Conservation (phyloP, 768 basidiomycete genomes). For the Hypsizygus marmoreus region DNA sequence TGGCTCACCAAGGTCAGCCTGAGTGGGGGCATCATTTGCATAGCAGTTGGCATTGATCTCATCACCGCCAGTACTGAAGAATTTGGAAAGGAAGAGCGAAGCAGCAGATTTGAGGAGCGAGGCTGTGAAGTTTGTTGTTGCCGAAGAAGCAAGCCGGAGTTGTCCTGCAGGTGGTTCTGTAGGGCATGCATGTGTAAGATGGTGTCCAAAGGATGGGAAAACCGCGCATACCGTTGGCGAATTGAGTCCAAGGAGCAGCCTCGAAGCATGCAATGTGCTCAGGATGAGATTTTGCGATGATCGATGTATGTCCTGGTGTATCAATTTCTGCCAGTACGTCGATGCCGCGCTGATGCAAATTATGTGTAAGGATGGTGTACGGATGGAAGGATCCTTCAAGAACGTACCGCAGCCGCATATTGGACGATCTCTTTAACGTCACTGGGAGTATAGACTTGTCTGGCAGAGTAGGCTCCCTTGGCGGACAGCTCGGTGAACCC, state of each 20-base stretch:
- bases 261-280: conserved; percentile 74
- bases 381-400: background rate
- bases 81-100: conserved; percentile 48
- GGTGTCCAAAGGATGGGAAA: background rate
- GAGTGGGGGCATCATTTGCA: conserved; percentile 56
- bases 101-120: conserved; percentile 55
- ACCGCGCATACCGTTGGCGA: conserved; percentile 47
- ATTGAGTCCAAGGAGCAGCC: conserved; percentile 59
- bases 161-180: conserved; percentile 84
- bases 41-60: conserved; percentile 76
- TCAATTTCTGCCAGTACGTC: conserved; percentile 79
- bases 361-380: conserved; percentile 3
- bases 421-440: conserved; percentile 62
- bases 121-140: conserved; percentile 61
- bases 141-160: conserved; percentile 65
- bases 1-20: conserved; percentile 47
- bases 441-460: conserved; percentile 49
- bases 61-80: conserved; percentile 83
- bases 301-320: conserved; percentile 81
- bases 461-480: conserved; percentile 67
- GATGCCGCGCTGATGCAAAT: conserved; percentile 57
- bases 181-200: background rate
- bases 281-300: conserved; percentile 66
- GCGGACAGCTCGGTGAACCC: conserved; percentile 59
- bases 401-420: conserved; percentile 71